phyloP scores from a whole-genome alignment of 1,139 yeast genomes.

The Blastobotrys ciferrii region DNA sequence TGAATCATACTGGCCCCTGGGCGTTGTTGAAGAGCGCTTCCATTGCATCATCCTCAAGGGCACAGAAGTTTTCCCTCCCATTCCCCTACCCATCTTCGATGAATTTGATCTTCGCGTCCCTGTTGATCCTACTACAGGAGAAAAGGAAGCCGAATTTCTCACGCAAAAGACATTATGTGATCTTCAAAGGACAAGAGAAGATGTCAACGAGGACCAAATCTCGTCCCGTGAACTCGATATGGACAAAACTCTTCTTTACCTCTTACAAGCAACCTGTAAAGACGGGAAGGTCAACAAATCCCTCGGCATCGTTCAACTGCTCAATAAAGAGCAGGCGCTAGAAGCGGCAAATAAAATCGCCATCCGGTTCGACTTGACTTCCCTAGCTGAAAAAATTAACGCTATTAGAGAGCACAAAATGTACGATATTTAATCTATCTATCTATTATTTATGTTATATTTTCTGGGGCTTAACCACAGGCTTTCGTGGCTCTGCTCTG shows the following conservation, averaged over 20 bases:
- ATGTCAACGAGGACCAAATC: constrained; percentile 24
- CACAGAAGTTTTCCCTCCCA: constrained; percentile 45
- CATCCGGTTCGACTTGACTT: constrained; percentile 66
- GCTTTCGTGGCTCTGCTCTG: no score
- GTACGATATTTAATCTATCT: constrained; percentile 1
- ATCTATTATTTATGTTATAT: background rate
- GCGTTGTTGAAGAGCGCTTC: constrained; percentile 60
- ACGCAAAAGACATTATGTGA: constrained; percentile 28
- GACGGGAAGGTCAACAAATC: constrained; percentile 67
- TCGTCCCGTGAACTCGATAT: constrained; percentile 35
- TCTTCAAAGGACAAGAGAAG: constrained; percentile 29
- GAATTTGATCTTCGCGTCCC: constrained; percentile 75
- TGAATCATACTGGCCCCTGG: constrained; percentile 76
- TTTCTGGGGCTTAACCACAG: no score
- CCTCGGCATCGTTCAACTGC: constrained; percentile 61
- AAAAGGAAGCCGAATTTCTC: constrained; percentile 24
- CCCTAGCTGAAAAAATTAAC: constrained; percentile 65
- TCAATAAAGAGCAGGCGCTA: constrained; percentile 75
- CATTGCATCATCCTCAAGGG: constrained; percentile 75
- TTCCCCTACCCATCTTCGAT: constrained; percentile 82
- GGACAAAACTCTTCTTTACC: constrained; percentile 72
- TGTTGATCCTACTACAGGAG: constrained; percentile 20
- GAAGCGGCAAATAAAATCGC: constrained; percentile 84
- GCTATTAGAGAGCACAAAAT: constrained; percentile 51
- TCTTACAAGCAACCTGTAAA: constrained; percentile 76